These are phyloP conservation scores for Tillandsia leiboldiana DNA, from an alignment of 176 grass and related monocot genomes.

Conservation along the genomic window DNA sequence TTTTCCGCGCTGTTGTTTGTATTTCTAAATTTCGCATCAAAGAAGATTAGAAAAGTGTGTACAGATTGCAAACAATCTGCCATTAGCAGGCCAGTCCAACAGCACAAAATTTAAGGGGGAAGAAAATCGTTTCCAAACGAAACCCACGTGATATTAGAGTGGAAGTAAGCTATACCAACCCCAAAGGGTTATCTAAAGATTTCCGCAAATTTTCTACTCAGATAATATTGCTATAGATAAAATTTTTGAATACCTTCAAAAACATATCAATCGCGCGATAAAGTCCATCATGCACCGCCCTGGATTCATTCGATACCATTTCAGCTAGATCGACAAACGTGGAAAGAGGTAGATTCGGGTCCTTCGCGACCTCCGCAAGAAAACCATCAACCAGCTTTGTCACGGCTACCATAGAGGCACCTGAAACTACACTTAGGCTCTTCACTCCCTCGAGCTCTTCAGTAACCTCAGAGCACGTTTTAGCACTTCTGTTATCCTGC, in stretches of 20 bases:
- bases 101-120: too few relatives aligned
- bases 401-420: conserved; percentile 48
- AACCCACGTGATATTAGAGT: too few relatives aligned
- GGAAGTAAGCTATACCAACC: too few relatives aligned
- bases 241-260: conserved; percentile 61
- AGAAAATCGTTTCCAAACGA: too few relatives aligned
- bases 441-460: conserved; percentile 29
- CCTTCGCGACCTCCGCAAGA: conserved; percentile 78
- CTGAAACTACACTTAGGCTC: conserved; percentile 32
- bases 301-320: conserved; percentile 51
- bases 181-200: background rate
- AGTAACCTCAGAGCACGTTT: conserved; percentile 23
- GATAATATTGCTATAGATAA: background rate
- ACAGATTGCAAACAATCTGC: too few relatives aligned
- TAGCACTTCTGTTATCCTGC: conserved; percentile 43
- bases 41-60: too few relatives aligned
- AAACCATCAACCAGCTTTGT: conserved; percentile 81
- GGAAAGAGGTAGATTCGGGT: conserved; percentile 54
- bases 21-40: too few relatives aligned
- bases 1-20: too few relatives aligned
- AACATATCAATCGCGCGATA: conserved; percentile 90
- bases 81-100: too few relatives aligned
- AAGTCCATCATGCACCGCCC: conserved; percentile 70
- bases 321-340: conserved; percentile 78
- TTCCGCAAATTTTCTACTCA: background rate